Evolutionary conservation across 768 basidiomycete genomes (phyloP).

Genomic region (Mrakia blollopis): DNA sequence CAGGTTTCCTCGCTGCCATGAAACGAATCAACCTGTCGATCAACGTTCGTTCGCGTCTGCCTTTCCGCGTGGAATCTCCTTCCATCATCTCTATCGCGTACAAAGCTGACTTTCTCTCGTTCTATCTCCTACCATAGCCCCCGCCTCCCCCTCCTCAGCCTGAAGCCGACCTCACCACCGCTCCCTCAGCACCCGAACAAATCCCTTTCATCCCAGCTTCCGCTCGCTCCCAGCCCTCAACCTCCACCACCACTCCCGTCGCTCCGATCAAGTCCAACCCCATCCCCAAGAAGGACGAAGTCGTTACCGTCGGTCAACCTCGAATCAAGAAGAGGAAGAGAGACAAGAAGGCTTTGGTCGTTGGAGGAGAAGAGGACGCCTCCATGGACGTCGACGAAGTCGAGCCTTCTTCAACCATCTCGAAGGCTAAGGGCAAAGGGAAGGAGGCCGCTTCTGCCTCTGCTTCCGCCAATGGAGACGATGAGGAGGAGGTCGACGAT

Average conservation of each 20-base stretch:
- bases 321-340: conserved; percentile 45
- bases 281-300: conserved; percentile 28
- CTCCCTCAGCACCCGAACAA: conserved; percentile 52
- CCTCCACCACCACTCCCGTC: neutral
- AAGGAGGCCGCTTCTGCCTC: conserved; percentile 34
- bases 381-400: conserved; percentile 13
- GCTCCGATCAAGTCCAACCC: conserved; percentile 16
- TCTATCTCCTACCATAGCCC: neutral
- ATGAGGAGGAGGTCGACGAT: conserved; percentile 17
- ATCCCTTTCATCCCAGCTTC: conserved; percentile 71
- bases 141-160: conserved; percentile 8
- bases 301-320: conserved; percentile 30
- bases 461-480: neutral
- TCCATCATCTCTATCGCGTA: neutral
- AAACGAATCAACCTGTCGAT: conserved; percentile 24
- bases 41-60: conserved; percentile 20
- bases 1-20: conserved; percentile 9
- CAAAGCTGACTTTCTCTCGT: neutral
- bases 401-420: neutral
- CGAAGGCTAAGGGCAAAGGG: conserved; percentile 39
- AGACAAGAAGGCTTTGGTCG: conserved; percentile 67
- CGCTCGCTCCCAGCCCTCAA: conserved; percentile 49
- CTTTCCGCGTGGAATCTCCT: neutral
- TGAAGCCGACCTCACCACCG: conserved; percentile 17
- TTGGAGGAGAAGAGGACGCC: conserved; percentile 43